Evolutionary conservation across 345 rosid genomes (phyloP), one percentile per base, ranked within the genome.

Genomic region (Psidium friedrichsthalianum): DNA sequence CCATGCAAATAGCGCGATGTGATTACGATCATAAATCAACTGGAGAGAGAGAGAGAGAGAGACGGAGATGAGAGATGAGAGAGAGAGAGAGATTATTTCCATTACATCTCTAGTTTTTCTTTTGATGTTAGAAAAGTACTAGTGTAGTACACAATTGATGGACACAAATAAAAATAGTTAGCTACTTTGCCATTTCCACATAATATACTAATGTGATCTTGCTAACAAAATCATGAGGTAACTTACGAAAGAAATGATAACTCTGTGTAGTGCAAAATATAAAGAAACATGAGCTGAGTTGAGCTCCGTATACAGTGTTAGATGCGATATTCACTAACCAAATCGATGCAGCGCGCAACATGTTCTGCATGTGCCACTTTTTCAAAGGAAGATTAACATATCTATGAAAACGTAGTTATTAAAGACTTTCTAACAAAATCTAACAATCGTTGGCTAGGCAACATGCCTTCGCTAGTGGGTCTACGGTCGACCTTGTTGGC

Each of bases 1-100:
- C 84, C 98, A 97, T 86, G 97, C 95, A 88, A 94, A 93, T 90
- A 91, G 93, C 86, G 84, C 88, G 89, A 90, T 94, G 86, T 95
- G 92, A 56, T 69, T 69, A 69, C 13, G 47, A 69, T 18, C 20
- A 18, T 18, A 36, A 21, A 32, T 36, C 80, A 32, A 69, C 47
- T 9, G 36, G 47, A 69, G 78, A 69, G 78, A 69, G 74, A 61
- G 40, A 56, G 58, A 55, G 57, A 18, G 57, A 56, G 59, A 56
- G 54, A 52, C n/a, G n/a, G n/a, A n/a, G n/a, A n/a, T n/a, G 54
- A 52, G 15, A 59, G 74, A 27, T n/a, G 74, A 14, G 74, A 36
- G 36, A 36, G 36, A 36, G 36, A 36, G 36, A 36, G 36, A 36
- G 36, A 36, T 29, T 64, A 29, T 61, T 61, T 64, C 76, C 42